Conservation (phyloP, 768 basidiomycete genomes). For the Serendipita sp. region DNA sequence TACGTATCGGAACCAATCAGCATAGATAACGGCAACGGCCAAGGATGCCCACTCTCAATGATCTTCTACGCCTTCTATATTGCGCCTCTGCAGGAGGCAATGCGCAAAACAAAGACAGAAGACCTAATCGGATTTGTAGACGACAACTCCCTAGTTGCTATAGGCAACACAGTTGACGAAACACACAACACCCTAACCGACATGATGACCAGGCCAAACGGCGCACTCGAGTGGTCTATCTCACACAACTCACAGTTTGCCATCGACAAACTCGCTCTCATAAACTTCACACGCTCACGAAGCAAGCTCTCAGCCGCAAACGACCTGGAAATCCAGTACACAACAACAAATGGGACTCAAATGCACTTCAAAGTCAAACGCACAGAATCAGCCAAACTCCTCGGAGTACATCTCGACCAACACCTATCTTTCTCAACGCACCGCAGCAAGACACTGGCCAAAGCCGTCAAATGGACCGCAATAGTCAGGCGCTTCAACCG, state of each 20-base stretch:
- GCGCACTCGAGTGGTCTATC: neutral
- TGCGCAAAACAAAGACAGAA: neutral
- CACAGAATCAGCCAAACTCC: constrained; percentile 12
- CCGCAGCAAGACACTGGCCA: constrained; percentile 2
- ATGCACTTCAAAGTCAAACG: neutral
- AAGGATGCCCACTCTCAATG: constrained; percentile 7
- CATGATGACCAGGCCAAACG: neutral
- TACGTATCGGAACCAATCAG: neutral
- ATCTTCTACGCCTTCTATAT: constrained; percentile 7
- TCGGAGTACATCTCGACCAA: constrained; percentile 20
- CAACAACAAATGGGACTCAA: neutral
- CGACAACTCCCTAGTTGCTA: neutral
- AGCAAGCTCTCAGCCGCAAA: neutral
- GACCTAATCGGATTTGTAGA: neutral
- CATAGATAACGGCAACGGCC: neutral
- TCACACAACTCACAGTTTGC: neutral
- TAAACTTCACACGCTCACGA: neutral
- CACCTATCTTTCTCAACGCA: constrained; percentile 18
- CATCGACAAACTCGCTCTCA: neutral
- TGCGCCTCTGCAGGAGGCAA: neutral
- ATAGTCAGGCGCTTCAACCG: neutral
- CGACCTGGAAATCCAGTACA: neutral
- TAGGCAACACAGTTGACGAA: neutral
- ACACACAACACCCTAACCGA: neutral
- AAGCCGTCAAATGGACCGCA: neutral